phyloP scores from a whole-genome alignment of 2,329 filamentous ascomycete genomes.

The Monilinia aucupariae region DNA sequence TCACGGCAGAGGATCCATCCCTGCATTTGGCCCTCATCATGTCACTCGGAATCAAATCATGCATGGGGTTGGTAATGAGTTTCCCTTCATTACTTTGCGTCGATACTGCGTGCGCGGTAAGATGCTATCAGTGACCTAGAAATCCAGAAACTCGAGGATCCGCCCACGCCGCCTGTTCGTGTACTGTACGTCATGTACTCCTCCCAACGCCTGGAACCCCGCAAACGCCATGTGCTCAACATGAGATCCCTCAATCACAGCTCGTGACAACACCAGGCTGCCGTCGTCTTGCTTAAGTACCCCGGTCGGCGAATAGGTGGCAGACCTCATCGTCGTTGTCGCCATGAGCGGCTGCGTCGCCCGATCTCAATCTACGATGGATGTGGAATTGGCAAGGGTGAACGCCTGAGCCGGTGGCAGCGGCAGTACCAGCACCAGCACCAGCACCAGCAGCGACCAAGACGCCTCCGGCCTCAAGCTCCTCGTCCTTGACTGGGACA shows the following conservation, averaged over 20 bases:
- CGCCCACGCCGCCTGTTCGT: not conserved
- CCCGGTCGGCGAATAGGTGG: not conserved
- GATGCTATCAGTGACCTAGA: not conserved
- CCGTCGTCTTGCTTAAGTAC: not conserved
- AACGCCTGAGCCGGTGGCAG: constrained; percentile 3
- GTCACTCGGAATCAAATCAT: not conserved
- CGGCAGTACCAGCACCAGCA: too few relatives aligned
- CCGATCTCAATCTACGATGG: constrained; percentile 1
- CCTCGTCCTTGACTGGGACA: not conserved
- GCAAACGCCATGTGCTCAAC: not conserved
- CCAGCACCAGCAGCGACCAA: not conserved
- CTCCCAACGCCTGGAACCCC: not conserved
- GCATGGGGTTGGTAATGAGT: not conserved
- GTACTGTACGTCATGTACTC: not conserved
- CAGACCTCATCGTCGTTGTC: not conserved
- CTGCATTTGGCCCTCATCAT: too few relatives aligned
- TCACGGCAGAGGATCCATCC: not conserved
- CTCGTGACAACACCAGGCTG: not conserved
- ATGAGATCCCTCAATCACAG: not conserved
- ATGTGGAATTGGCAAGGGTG: constrained; percentile 21
- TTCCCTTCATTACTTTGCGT: not conserved
- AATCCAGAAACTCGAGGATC: not conserved
- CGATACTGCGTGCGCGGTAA: too few relatives aligned
- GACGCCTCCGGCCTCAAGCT: not conserved
- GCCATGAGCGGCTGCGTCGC: not conserved